Conservation (phyloP, 139 green algal species). For the Raphidocelis subcapitata region DNA sequence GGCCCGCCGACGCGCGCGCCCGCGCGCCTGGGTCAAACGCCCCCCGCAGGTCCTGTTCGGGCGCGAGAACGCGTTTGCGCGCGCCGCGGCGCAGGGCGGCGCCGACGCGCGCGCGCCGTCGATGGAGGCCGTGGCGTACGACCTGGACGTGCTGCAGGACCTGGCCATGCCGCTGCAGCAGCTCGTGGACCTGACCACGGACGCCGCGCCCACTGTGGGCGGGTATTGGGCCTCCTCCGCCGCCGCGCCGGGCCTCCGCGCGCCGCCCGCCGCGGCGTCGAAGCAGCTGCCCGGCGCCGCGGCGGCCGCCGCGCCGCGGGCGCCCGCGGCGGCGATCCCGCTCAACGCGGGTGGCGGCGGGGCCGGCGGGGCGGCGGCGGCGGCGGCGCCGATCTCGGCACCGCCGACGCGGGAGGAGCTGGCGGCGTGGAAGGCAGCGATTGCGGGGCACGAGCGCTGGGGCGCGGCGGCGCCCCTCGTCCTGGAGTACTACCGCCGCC, state of each 20-base stretch:
- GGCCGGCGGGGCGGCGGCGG: background rate
- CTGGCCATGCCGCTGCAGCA: constrained; percentile 18
- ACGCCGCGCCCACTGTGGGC: constrained; percentile 38
- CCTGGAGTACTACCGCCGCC: constrained; percentile 42
- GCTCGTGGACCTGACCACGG: constrained; percentile 41
- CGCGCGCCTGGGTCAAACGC: too few species aligned
- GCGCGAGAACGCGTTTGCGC: constrained; percentile 54
- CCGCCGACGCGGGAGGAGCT: constrained; percentile 31
- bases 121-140: constrained; percentile 45
- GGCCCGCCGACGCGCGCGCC: too few species aligned
- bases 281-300: constrained; percentile 14
- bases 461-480: constrained; percentile 37
- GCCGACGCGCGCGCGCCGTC: constrained; percentile 37
- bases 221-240: constrained; percentile 37
- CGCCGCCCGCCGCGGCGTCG: constrained; percentile 5
- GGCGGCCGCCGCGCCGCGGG: background rate
- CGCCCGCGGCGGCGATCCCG: constrained; percentile 10
- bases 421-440: constrained; percentile 31
- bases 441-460: constrained; percentile 43
- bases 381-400: background rate
- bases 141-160: constrained; percentile 55
- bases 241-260: background rate
- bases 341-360: background rate
- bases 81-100: constrained; percentile 47
- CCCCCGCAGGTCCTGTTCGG: constrained; percentile 33